Base-by-base conservation (phyloP, 352 stramenopile genomes). In the Phytophthora cactorum region DNA sequence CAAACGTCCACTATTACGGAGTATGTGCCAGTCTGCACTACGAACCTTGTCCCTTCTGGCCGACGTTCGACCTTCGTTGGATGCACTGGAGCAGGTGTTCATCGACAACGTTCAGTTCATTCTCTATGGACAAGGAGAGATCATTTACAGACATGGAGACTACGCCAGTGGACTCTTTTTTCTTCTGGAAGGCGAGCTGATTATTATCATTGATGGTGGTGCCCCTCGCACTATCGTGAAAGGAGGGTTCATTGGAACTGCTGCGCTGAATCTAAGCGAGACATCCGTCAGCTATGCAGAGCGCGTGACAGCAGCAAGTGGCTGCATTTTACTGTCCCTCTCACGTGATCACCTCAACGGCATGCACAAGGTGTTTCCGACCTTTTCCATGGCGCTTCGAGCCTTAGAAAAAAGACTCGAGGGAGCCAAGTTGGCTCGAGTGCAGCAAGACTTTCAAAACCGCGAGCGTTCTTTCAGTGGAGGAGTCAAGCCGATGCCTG, bases 151-250 rank as follows among this genome's bases (percentile, higher is more conserved):
- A 4, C 72, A 87, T 52, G 77, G 79, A 6, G 81, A 92, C 50
- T 89, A 89, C 43, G 80, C 84, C 2, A 88, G 75, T 34, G 78
- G 78, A 0, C 52, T 90, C 1, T 92, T 85, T 50, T 87, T 91
- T 27, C 47, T 89, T 9, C 58, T 91, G 0, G 78, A 89, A 46
- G 84, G 84, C 0, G 76, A 88, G 31, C 65, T 89, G 0, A 78
- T 80, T 28, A 78, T 89, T 47, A 79, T 84, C 36, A 52, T 55
- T 2, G 60, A 84, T 46, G 68, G 63, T 5, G 70, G 68, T 7
- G 38, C 66, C 36, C 77, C 79, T 39, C 65, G 75, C 1, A 78
- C 67, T 0, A 58, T 86, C 9, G 72, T 74, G 0, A 78, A 80
- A 28, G 78, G 78, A 8, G 71, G 80, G 15, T 89, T 88, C 63